Base-by-base conservation (phyloP, 306 rosid genomes). In the Inga leiocalycina region DNA sequence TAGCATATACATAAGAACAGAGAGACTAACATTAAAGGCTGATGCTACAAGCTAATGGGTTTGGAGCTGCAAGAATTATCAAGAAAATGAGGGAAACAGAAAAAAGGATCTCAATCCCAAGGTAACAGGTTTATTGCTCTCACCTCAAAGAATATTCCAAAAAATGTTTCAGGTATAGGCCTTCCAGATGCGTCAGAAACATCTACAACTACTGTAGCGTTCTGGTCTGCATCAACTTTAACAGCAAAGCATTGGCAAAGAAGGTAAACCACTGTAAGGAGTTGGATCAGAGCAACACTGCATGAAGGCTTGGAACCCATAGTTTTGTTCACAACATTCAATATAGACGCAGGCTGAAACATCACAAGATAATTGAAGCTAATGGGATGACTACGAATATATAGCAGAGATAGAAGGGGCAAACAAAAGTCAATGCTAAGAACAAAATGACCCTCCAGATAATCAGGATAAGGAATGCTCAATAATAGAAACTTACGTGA, bases 91-190 rank as follows among this genome's bases (percentile, higher is more conserved):
- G 54, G 16, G 14, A 7, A 52, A 52, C 10, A 19, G 46, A 30
- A 44, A 57, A 59, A 24, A 61, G 2, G 6, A 32, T 10, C 37
- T 57, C 77, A 81, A 81, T 46, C 51, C 51, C 51, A 46, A 10
- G 32, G 32, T 69, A 6, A 30, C 79, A 62, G 39, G 79, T 51
- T 83, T 74, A 41, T 76, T 27, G 77, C 71, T 10, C 71, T 10
- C 37, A 92, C 97, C 94, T 92, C 97, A 74, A 90, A 90, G 86
- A 92, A 92, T 71, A 82, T 35, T 77, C 97, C 97, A 79, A 89
- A 90, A 43, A 90, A 84, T 17, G 89, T 87, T 1, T 88, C 76
- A 1, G 97, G 77, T 20, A 92, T 89, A 39, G 48, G 80, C 43
- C 77, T 84, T 54, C 79, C 87, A 8, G 86, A 90, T 72, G 83